Evolutionary conservation across 2,329 filamentous ascomycete species (phyloP).

Genomic region (Chaetomiaceae sp.): DNA sequence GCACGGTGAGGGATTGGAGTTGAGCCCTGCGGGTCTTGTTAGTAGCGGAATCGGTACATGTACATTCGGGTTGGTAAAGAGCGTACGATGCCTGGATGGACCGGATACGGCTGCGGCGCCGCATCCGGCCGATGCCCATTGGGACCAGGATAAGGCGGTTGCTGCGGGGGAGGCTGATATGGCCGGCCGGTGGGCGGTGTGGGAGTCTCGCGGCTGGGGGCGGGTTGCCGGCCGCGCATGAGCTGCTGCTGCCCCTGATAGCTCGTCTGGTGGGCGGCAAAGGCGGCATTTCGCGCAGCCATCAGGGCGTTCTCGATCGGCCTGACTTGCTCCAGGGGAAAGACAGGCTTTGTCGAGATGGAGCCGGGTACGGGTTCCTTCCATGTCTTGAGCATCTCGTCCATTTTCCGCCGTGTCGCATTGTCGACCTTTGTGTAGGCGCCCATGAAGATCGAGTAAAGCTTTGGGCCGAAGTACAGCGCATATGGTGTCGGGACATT

Average conservation of each 20-base stretch:
- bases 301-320: slow-evolving; percentile 93
- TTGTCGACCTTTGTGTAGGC: slow-evolving; percentile 87
- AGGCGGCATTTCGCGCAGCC: slow-evolving; percentile 64
- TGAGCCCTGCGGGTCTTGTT: slow-evolving; percentile 22
- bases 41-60: slow-evolving; percentile 10
- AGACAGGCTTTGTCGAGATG: slow-evolving; percentile 87
- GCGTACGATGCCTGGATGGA: slow-evolving; percentile 24
- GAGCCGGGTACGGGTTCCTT: slow-evolving; percentile 94
- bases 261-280: slow-evolving; percentile 56
- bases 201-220: slow-evolving; percentile 66
- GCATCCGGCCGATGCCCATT: slow-evolving; percentile 19
- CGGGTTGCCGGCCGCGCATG: slow-evolving; percentile 45
- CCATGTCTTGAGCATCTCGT: slow-evolving; percentile 97
- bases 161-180: slow-evolving; percentile 33
- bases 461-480: slow-evolving; percentile 83
- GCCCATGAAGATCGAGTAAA: slow-evolving; percentile 95
- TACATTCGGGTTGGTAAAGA: background rate
- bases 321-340: slow-evolving; percentile 77
- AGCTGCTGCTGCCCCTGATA: slow-evolving; percentile 53
- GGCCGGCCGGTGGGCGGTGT: slow-evolving; percentile 60
- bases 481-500: slow-evolving; percentile 98
- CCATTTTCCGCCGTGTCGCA: slow-evolving; percentile 81
- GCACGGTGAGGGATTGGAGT: slow-evolving; percentile 26
- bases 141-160: slow-evolving; percentile 22
- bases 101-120: slow-evolving; percentile 27